Base-by-base conservation (phyloP, 1,139 yeast genomes). In the Candida labiduridarum region DNA sequence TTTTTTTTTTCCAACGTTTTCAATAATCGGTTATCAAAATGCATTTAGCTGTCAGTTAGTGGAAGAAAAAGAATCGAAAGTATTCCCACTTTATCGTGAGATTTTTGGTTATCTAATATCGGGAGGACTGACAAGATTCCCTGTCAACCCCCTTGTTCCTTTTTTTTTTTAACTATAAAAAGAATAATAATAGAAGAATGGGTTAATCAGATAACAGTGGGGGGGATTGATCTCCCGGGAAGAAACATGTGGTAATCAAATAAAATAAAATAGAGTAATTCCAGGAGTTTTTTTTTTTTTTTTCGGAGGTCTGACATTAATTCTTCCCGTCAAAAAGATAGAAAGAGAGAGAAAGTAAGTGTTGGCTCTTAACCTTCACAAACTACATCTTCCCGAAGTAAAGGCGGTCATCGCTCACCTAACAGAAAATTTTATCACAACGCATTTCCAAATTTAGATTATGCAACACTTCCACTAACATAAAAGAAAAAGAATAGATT, bases 331-430 rank as follows among this genome's bases (percentile, higher is more conserved):
- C 25, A n/a, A n/a, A n/a, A 22, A 22, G 25, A 22, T 22, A 22
- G 7, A 22, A 31, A 31, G 31, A 29, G 31, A 2, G 31, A 29
- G 31, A 2, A 3, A 31, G 34, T 31, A n/a, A 31, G 35, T 11
- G 35, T 18, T 5, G 9, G 41, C 30, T 38, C 41, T 19, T 38
- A 19, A 38, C 41, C 29, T 12, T 38, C 14, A 38, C 41, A 38
- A 38, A 38, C 19, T 38, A 38, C 41, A 38, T 38, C 41, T 38
- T 19, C 41, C 41, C 41, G 41, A 38, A 19, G 30, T 7, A n/a
- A 14, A 38, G 41, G 41, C 41, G 41, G 41, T 10, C 41, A 38
- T 38, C 41, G 29, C 41, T 19, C 4, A 34, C 25, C 16, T 8
- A 11, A 11, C 34, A 22, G 25, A 22, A 22, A 22, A 22, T 22